These are phyloP conservation scores for Apiotrichum akiyoshidainum DNA, from an alignment of 1,284 basidiomycete species.

Conservation along the genomic window DNA sequence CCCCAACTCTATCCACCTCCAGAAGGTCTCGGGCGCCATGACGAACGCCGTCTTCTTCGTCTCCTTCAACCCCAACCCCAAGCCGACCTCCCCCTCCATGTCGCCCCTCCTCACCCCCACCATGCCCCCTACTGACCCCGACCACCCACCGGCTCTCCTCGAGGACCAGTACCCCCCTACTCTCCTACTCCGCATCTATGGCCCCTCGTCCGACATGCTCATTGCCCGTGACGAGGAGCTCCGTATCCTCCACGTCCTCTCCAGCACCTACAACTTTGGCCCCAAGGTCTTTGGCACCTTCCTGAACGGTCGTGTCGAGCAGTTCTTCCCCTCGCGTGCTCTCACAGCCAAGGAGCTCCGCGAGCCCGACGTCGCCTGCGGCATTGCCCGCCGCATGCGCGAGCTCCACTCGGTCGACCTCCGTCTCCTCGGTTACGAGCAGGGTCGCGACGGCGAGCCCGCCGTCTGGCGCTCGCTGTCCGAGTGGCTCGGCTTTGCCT, in stretches of 20 bases:
- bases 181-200: slow-evolving; percentile 82
- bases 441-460: slow-evolving; percentile 57
- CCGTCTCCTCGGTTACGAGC: slow-evolving; percentile 57
- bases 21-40: slow-evolving; percentile 81
- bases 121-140: slow-evolving; percentile 42
- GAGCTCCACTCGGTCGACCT: slow-evolving; percentile 89
- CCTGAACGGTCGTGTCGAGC: slow-evolving; percentile 85
- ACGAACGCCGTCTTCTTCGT: slow-evolving; percentile 96
- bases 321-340: slow-evolving; percentile 84
- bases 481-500: slow-evolving; percentile 55
- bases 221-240: slow-evolving; percentile 82
- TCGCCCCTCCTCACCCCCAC: slow-evolving; percentile 49
- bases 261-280: slow-evolving; percentile 80
- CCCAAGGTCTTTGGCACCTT: slow-evolving; percentile 89
- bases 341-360: slow-evolving; percentile 72
- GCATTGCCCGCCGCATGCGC: slow-evolving; percentile 86
- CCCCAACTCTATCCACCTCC: slow-evolving; percentile 59
- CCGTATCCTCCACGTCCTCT: slow-evolving; percentile 79
- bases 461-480: slow-evolving; percentile 62
- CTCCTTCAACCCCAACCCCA: slow-evolving; percentile 53
- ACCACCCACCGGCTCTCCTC: slow-evolving; percentile 31
- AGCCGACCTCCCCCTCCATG: slow-evolving; percentile 44
- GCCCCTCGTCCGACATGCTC: slow-evolving; percentile 74
- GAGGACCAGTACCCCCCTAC: slow-evolving; percentile 56
- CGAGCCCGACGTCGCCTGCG: slow-evolving; percentile 67